Conservation (phyloP, 192 early-diverging fungal species). For the Gryganskiella cystojenkinii region DNA sequence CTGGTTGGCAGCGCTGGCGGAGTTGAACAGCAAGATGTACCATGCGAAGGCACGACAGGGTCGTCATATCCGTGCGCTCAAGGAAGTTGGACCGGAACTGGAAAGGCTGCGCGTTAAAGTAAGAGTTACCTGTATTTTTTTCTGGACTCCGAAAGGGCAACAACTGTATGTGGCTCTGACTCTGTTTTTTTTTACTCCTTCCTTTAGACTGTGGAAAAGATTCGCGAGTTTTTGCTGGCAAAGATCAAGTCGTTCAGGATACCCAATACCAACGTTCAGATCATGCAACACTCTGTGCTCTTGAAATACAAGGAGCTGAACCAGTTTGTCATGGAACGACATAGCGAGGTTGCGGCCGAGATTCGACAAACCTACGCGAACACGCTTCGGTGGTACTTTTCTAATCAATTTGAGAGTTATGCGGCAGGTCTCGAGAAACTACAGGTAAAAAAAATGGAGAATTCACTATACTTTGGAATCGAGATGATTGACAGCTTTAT, state of each 20-base stretch:
- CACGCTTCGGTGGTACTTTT: conserved; percentile 87
- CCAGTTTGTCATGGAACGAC: conserved; percentile 90
- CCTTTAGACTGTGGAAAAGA: conserved; percentile 79
- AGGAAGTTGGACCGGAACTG: conserved; percentile 91
- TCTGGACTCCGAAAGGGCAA: neutral
- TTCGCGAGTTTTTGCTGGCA: conserved; percentile 88
- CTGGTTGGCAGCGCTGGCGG: conserved; percentile 84
- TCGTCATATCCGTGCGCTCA: conserved; percentile 79
- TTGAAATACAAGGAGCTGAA: conserved; percentile 94
- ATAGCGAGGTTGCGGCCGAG: conserved; percentile 88
- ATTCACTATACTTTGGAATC: neutral
- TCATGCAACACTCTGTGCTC: conserved; percentile 91
- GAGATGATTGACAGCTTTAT: too few relatives aligned
- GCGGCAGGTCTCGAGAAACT: conserved; percentile 77
- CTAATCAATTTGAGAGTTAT: conserved; percentile 93
- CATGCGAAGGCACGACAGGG: conserved; percentile 84
- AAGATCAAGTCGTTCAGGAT: conserved; percentile 89
- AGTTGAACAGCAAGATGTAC: conserved; percentile 90
- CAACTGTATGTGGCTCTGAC: neutral
- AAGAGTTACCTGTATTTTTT: conserved; percentile 8
- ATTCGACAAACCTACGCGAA: conserved; percentile 88
- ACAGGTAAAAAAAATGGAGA: conserved; percentile 62
- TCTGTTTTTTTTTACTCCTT: neutral
- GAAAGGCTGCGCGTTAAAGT: conserved; percentile 88
- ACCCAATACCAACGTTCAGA: conserved; percentile 93